Base-by-base conservation (phyloP, 495 filamentous ascomycete genomes). In the Aspergillus indologenus region DNA sequence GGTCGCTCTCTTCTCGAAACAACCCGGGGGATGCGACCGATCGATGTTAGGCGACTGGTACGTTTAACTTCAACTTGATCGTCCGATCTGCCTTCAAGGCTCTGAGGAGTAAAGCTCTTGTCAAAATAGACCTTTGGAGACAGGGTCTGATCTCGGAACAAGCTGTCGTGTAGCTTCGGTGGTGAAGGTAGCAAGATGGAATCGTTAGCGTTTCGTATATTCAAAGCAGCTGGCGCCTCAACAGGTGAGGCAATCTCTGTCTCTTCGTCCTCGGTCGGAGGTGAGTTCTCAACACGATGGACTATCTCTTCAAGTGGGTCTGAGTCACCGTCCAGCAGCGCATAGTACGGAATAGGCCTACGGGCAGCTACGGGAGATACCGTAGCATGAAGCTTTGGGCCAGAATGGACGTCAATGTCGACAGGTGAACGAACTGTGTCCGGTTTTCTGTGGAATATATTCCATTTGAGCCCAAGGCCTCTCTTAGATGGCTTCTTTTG, bases 1-100 rank as follows among this genome's bases (percentile, higher is more conserved):
- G 86, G 83, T 47, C 87, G 83, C 56, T 87, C 87, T 40, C 83
- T 77, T 45, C 78, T 80, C 44, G 87, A 92, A 40, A 93, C 83
- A 12, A 97, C 91, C 63, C 86, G 86, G 20, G 93, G 93, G 59
- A 98, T 98, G 11, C 93, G 87, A 14, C 92, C 93, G 55, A 98
- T 86, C 64, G 91, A 92, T 42, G 87, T 84, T 24, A 96, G 75
- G 47, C 85, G 75, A 60, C 71, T 76, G 46, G 67, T 70, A 0
- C 65, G 75, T 26, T 66, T 55, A 54, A 57, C 64, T 20, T 73
- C 61, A 2, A 69, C 63, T 42, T 54, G 5, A 7, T 15, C 12
- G 2, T 40, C 34, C 5, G 12, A 15, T 8, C 34, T 64, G 6
- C 34, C 50, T n/a, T 73, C 57, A 6, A 58, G 50, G 0, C 62